Evolutionary conservation across 2,329 filamentous ascomycete species (phyloP), one percentile per base, ranked within the genome.

Genomic region (Penicillium corylophilum): DNA sequence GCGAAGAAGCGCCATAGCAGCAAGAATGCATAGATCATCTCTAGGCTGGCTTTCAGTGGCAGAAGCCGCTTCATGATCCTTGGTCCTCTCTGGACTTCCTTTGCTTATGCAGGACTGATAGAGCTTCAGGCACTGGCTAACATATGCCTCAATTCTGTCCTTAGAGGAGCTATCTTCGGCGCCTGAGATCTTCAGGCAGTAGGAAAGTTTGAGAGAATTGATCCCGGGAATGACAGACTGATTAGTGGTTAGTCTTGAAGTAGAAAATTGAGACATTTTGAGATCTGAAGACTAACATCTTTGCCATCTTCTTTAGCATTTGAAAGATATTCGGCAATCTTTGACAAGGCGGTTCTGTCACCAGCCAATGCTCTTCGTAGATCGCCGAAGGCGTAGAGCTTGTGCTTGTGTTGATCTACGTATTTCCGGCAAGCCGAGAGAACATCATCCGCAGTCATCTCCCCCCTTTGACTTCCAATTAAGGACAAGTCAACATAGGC

Each of bases 361-460:
- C 20, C 54, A 59, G 38, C 57, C 55, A 3, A 72, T 44, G 47
- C 71, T 39, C 60, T 64, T 51, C 67, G 65, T 22, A 79, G 53
- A 54, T 79, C 77, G 46, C 68, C 65, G 46, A 77, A 78, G 51
- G 74, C 76, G 55, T 75, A 76, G 20, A 74, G 64, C 52, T 77
- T 78, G 40, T 64, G 63, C 15, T 70, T 70, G 55, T 74, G 73
- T 7, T 57, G 58, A 33, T 74, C 64, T 50, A 74, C 73, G 57
- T 78, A 78, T 36, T 64, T 55, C 48, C 71, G 64, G 48, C 71
- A 77, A 15, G 63, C 67, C 36, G 62, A 51, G 23, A 77, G 54
- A 26, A 77, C 53, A n/a, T 70, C 66, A 6, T 68, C 59, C 12
- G 55, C 51, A 26, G 59, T 63, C 41, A 63, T 44, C 15, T 59